A percentile compares a stretch with the other conserved stretches of the same genome.
Conservation (phyloP, 2,329 filamentous ascomycete genomes). For the Pseudovirgaria hyperparasitica region DNA sequence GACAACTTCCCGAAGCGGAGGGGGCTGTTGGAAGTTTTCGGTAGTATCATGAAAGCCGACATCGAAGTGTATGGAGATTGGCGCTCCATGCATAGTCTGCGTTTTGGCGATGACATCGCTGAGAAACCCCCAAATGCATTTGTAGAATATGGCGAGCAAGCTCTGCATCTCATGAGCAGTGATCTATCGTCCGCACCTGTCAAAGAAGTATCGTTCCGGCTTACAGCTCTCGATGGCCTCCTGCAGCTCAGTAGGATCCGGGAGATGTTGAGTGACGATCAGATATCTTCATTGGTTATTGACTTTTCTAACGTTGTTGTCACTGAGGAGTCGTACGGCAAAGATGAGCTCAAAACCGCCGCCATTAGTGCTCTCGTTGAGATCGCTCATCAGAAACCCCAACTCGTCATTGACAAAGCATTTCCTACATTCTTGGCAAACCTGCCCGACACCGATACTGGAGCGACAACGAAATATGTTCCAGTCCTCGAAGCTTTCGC, state of each 20-base stretch:
- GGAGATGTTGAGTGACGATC: conserved; percentile 27
- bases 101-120: too few species aligned
- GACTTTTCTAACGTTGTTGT: conserved; percentile 49
- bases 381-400: conserved; percentile 49
- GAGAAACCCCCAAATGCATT: conserved; percentile 23
- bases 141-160: conserved; percentile 26
- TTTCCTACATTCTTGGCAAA: conserved; percentile 54
- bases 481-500: conserved; percentile 50
- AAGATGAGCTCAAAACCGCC: conserved; percentile 44
- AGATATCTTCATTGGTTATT: conserved; percentile 40
- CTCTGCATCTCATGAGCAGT: conserved; percentile 28
- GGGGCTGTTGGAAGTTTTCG: conserved; percentile 48
- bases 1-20: conserved; percentile 50
- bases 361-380: conserved; percentile 47
- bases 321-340: conserved; percentile 42
- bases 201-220: conserved; percentile 37
- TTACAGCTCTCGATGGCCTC: conserved; percentile 32
- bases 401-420: conserved; percentile 49
- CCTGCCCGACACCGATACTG: conserved; percentile 44
- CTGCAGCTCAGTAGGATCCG: conserved; percentile 29
- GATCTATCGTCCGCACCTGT: conserved; percentile 31
- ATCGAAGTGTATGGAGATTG: conserved; percentile 44
- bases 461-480: conserved; percentile 34
- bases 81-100: conserved; percentile 29
- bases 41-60: conserved; percentile 45